Evolutionary conservation across 2,329 filamentous ascomycete genomes (phyloP), one percentile per base, ranked within the genome.

Genomic region (Diplodia sapinea): DNA sequence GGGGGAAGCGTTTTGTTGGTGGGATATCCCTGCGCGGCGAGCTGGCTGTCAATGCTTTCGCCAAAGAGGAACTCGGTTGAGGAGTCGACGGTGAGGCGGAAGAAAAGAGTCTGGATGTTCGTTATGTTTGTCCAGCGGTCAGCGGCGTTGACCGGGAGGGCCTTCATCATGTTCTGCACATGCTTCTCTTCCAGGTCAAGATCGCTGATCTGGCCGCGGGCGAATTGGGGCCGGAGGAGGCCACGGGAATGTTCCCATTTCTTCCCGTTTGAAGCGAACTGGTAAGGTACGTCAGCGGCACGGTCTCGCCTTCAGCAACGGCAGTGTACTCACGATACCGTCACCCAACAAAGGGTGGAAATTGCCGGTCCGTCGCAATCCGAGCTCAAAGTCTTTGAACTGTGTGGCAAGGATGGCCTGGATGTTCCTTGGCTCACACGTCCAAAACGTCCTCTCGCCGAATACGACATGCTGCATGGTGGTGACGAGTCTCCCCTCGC

Each of bases 141-240:
- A 9, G 31, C 79, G 0, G 74, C 74, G 52, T 57, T 59, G 23
- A 47, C 20, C 0, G 88, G 87, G 9, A 92, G 82, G 23, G 83
- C 82, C n/a, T 82, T 79, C 31, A 91, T 80, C 67, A 92, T 79
- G 31, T 84, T 80, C 38, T 81, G 76, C 17, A 89, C 81, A 77
- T 91, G 88, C 2, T 75, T 78, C 71, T 91, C 88, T 64, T 90
- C 88, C 1, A 85, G 86, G 0, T 80, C 78, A 5, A 87, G 74
- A 71, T 87, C 83, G 4, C 81, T 82, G 12, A 87, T 80, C 70
- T 87, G 85, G 11, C 81, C 80, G 9, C 83, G 77, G 1, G 78
- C 80, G 70, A 87, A 87, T 69, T 85, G 84, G 1, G 85, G 85
- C 23, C 85, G 79, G 13, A 90, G 78, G 70, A 84, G 78, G 33